Evolutionary conservation across 179 eudicot genomes (phyloP).

Genomic region (Camellia oleifera): DNA sequence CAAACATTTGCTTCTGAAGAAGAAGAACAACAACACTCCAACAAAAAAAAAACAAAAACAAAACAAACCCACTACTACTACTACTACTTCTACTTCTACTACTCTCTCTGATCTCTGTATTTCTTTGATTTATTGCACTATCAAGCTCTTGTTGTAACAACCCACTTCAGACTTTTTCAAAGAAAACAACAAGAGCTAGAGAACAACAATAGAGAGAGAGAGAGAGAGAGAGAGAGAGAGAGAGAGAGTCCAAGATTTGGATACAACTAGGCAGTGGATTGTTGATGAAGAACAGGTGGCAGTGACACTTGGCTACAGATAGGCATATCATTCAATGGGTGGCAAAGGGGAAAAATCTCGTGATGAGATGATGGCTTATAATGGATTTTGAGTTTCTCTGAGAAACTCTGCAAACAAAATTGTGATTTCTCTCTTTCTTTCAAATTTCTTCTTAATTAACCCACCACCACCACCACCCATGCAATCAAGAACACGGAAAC

Average conservation of each 20-base stretch:
- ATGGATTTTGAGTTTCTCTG: slow-evolving; percentile 14
- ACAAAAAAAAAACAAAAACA: slow-evolving; percentile 25
- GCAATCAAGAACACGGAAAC: slow-evolving; percentile 15
- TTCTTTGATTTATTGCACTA: slow-evolving; percentile 4
- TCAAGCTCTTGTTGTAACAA: not conserved
- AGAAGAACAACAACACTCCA: slow-evolving; percentile 21
- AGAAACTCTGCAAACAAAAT: slow-evolving; percentile 21
- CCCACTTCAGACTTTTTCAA: not conserved
- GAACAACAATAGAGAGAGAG: not conserved
- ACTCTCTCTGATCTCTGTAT: slow-evolving; percentile 15
- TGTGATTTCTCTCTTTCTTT: slow-evolving; percentile 12
- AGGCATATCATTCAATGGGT: slow-evolving; percentile 10
- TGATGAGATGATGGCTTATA: slow-evolving; percentile 31
- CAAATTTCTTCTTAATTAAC: not conserved
- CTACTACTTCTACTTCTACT: not conserved
- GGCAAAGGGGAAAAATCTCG: slow-evolving; percentile 21
- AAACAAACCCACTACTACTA: not conserved
- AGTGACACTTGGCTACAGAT: slow-evolving; percentile 2
- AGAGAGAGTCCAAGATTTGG: no score
- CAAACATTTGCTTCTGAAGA: slow-evolving; percentile 41
- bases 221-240: not conserved
- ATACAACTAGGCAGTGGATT: not conserved
- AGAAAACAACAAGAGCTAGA: not conserved
- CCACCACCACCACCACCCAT: not conserved
- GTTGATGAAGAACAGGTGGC: slow-evolving; percentile 10